Evolutionary conservation across 73 alveolate species (phyloP), one percentile per base, ranked within the genome.

Genomic region (Uronychia setigera): DNA sequence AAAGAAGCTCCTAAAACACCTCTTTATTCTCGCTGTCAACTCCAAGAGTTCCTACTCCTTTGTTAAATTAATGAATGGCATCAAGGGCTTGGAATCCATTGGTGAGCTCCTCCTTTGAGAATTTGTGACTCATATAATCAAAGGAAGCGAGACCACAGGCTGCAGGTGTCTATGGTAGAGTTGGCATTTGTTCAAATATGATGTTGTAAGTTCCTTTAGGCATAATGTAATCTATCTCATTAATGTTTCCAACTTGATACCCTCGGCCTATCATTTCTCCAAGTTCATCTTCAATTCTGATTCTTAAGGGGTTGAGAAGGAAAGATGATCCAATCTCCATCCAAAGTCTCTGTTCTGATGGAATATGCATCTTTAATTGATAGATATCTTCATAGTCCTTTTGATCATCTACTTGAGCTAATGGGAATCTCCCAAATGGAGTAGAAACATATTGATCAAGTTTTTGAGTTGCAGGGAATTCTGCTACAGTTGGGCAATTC

Each of bases 121-220:
- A 46, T 11, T 5, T 46, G 67, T 46, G 67, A 46, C n/a, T 19
- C n/a, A 46, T 5, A 19, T 46, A 46, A 46, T 46, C 67, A 46
- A 46, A 46, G 67, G 67, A 46, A 46, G 67, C 67, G n/a, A 46
- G 19, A 46, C 67, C 67, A 46, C 67, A 46, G n/a, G n/a, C 67
- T 46, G 19, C 67, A 11, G 67, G 67, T 19, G 5, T 5, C 5
- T 5, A 5, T 11, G 67, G 67, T 19, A 46, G 67, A 46, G 67
- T 46, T 5, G 5, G 5, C 67, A 46, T 46, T 46, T 46, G 67
- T 19, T 46, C 67, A 5, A 46, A 46, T 5, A 46, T 19, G 19
- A 46, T 46, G 67, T 19, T 46, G 67, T 46, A 46, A 11, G 5
- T 5, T 46, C 67, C 67, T 46, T 46, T 46, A 11, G 5, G 67